Base-by-base conservation (phyloP, 169 alveolate species). In the Plasmodium yoelii region DNA sequence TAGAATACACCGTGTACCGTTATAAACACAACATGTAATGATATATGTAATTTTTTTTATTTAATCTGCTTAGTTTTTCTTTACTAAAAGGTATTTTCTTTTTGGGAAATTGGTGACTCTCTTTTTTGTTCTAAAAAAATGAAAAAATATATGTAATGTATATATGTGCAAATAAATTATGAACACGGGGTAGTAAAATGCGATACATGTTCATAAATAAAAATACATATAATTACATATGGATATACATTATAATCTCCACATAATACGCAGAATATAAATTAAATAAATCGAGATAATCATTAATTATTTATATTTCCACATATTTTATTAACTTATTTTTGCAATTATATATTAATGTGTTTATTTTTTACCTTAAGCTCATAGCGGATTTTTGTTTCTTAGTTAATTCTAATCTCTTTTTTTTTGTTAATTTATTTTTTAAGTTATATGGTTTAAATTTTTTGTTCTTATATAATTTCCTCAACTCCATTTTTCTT, bases 371-470 rank as follows among this genome's bases (percentile, higher is more conserved):
- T 53, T 67, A 74, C 96, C 94, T 94, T 71, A 96, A 93, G 18
- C 98, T 94, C 92, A 93, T 91, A 73, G 93, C 94, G 59, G 94
- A 91, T 51, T 92, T 93, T 90, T 97, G 98, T 65, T 92, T 88
- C 59, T 93, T 89, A 55, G 98, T 96, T 87, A 97, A 60, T 53
- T 96, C 91, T 68, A 95, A 93, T 77, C 99, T 94, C 75, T 95
- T 90, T 59, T 96, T 96, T 70, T 98, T 94, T 74, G 99, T 97
- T 86, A 93, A 92, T 95, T 96, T 97, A 39, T 90, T 91, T 82
- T 98, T 95, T 73, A 97, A 90, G 84, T 97, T 98, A 67, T 92
- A 59, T 22, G 98, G 98, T 69, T 75, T 88, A 87, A 93, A 93
- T 92, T 96, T 95, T 92, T 94, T 92, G 87, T 95, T 96, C 92